phyloP scores from a whole-genome alignment of 306 rosid genomes.

The Argentina anserina region DNA sequence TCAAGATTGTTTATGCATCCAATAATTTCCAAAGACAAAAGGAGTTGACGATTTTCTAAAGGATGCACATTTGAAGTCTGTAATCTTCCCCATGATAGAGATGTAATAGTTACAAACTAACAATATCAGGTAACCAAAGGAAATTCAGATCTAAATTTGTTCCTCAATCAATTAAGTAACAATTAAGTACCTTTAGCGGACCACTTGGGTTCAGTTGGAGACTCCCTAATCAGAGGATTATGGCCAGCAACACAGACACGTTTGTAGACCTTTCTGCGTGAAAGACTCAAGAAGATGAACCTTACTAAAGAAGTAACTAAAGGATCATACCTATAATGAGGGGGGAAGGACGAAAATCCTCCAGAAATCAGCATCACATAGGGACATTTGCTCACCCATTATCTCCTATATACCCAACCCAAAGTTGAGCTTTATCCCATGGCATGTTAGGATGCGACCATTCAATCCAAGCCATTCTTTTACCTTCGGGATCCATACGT shows the following conservation, averaged over 20 bases:
- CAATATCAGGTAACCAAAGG: too few relatives aligned
- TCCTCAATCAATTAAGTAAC: neutral
- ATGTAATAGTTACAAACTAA: too few relatives aligned
- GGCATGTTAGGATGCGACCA: slow-evolving; percentile 97
- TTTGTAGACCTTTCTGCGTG: slow-evolving; percentile 60
- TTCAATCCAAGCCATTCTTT: slow-evolving; percentile 88
- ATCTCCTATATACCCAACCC: slow-evolving; percentile 90
- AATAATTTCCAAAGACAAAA: neutral
- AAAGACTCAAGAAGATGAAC: neutral
- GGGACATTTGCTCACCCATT: slow-evolving; percentile 56
- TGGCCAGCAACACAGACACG: slow-evolving; percentile 65
- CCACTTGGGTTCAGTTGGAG: slow-evolving; percentile 97
- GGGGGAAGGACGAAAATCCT: too few relatives aligned
- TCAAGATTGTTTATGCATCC: neutral
- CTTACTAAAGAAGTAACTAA: neutral
- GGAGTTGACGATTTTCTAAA: neutral
- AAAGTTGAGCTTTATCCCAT: slow-evolving; percentile 91
- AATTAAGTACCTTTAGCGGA: slow-evolving; percentile 57
- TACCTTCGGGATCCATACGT: slow-evolving; percentile 62
- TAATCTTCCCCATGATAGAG: too few relatives aligned
- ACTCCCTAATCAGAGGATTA: slow-evolving; percentile 65
- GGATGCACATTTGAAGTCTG: neutral
- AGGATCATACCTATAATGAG: neutral
- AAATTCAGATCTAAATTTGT: neutral
- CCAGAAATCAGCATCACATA: neutral